Percentiles rank a stretch among this genome's conserved stretches.
These are phyloP conservation scores for Daedaleopsis sinensis DNA, from an alignment of 768 basidiomycete genomes.

Conservation along the genomic window DNA sequence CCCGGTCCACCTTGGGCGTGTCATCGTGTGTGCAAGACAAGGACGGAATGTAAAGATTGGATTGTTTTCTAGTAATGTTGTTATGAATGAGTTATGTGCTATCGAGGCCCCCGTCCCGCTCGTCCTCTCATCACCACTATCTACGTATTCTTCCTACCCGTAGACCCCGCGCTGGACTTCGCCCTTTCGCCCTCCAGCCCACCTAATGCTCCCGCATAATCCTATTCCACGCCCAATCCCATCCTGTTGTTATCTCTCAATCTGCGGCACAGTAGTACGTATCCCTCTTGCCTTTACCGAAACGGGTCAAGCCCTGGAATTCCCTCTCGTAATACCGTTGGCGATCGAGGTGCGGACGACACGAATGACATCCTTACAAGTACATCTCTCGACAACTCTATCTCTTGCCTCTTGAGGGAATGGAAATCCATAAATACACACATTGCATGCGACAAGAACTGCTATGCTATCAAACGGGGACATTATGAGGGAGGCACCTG, in stretches of 20 bases:
- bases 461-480: neutral
- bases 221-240: neutral
- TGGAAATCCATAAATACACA: slow-evolving; percentile 16
- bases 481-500: slow-evolving; percentile 1
- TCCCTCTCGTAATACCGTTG: neutral
- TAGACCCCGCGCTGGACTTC: slow-evolving; percentile 13
- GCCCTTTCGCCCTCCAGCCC: slow-evolving; percentile 5
- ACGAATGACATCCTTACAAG: neutral
- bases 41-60: slow-evolving; percentile 21
- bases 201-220: slow-evolving; percentile 19
- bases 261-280: neutral
- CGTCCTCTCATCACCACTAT: neutral
- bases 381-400: slow-evolving; percentile 8
- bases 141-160: slow-evolving; percentile 15
- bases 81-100: slow-evolving; percentile 26
- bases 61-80: slow-evolving; percentile 19
- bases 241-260: slow-evolving; percentile 5
- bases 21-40: slow-evolving; percentile 1
- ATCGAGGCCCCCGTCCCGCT: neutral
- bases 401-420: slow-evolving; percentile 2
- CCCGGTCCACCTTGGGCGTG: neutral
- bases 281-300: neutral
- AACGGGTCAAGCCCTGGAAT: neutral
- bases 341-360: neutral
- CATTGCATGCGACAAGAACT: neutral